phyloP scores from a whole-genome alignment of 495 filamentous ascomycete species.

The Oidiodendron maius region DNA sequence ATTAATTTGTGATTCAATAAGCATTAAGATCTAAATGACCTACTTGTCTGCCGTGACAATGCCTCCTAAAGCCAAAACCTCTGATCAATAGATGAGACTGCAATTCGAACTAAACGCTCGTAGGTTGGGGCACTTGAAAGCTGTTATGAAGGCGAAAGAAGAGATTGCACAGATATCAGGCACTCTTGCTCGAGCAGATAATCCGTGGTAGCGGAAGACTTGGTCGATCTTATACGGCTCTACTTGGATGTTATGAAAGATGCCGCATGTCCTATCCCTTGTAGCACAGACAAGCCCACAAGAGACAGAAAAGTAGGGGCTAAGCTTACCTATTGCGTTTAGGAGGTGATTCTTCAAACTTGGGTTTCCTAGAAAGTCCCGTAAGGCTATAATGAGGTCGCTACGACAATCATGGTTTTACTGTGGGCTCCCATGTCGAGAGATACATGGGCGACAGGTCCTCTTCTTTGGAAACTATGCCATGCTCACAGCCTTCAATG shows the following conservation, averaged over 20 bases:
- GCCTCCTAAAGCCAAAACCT: too few relatives aligned
- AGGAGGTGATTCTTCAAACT: slow-evolving; percentile 19
- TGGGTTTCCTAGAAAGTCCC: slow-evolving; percentile 7
- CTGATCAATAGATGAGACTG: too few relatives aligned
- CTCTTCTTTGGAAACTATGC: too few relatives aligned
- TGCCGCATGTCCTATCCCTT: slow-evolving; percentile 13
- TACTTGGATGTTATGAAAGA: slow-evolving; percentile 22
- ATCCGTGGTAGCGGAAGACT: slow-evolving; percentile 18
- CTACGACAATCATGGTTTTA: too few relatives aligned
- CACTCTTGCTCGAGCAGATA: slow-evolving; percentile 30
- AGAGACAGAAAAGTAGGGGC: slow-evolving; percentile 21
- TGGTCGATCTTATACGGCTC: slow-evolving; percentile 16
- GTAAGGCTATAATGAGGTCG: slow-evolving; percentile 7
- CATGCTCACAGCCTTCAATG: too few relatives aligned
- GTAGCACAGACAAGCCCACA: slow-evolving; percentile 22
- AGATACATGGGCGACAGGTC: too few relatives aligned
- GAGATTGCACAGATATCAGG: slow-evolving; percentile 31
- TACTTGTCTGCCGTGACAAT: too few relatives aligned
- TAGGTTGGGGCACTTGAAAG: slow-evolving; percentile 13
- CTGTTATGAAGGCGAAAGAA: slow-evolving; percentile 14
- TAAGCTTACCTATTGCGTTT: slow-evolving; percentile 25
- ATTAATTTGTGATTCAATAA: too few relatives aligned
- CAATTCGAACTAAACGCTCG: too few relatives aligned
- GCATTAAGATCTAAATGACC: too few relatives aligned
- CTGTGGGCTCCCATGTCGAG: too few relatives aligned